A percentile compares a stretch with the other conserved stretches of the same genome.
Conservation (phyloP, 805 yeast species). For the Groenewaldozyma salmanticensis region DNA sequence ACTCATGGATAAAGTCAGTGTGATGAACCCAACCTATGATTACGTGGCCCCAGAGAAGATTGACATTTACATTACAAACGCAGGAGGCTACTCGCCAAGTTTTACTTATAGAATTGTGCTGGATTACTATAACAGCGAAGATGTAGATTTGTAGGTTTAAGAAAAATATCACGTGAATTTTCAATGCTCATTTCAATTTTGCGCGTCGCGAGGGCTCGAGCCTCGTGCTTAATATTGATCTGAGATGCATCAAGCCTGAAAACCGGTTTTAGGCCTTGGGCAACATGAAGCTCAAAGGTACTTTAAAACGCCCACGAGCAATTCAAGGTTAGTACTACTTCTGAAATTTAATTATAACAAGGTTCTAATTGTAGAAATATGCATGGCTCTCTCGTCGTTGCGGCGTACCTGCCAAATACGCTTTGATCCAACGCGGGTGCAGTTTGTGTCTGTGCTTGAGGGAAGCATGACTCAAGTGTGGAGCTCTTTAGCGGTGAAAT, state of each 20-base stretch:
- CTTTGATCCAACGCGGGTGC: slow-evolving; percentile 41
- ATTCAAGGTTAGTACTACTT: not conserved
- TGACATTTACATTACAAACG: slow-evolving; percentile 87
- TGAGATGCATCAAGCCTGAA: no score
- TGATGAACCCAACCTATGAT: slow-evolving; percentile 81
- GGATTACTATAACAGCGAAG: slow-evolving; percentile 86
- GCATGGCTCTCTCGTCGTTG: slow-evolving; percentile 41
- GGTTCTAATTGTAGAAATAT: slow-evolving; percentile 28
- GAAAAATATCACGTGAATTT: no score
- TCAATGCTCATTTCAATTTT: no score
- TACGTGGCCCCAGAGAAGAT: slow-evolving; percentile 90
- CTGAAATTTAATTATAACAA: no score
- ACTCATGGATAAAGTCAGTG: slow-evolving; percentile 63
- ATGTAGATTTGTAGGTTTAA: slow-evolving; percentile 25
- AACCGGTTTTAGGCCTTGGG: no score
- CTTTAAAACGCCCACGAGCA: slow-evolving; percentile 3
- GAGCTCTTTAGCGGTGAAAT: slow-evolving; percentile 42
- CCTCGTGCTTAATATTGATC: not conserved
- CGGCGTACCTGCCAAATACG: slow-evolving; percentile 48
- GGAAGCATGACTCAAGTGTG: slow-evolving; percentile 56
- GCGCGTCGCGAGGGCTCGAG: slow-evolving; percentile 1
- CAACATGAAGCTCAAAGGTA: slow-evolving; percentile 6
- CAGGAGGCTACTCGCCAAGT: slow-evolving; percentile 95
- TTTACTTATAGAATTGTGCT: slow-evolving; percentile 90
- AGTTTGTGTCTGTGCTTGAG: slow-evolving; percentile 40